Base-by-base conservation (phyloP, 2,329 filamentous ascomycete species). In the Neonectria faginata region DNA sequence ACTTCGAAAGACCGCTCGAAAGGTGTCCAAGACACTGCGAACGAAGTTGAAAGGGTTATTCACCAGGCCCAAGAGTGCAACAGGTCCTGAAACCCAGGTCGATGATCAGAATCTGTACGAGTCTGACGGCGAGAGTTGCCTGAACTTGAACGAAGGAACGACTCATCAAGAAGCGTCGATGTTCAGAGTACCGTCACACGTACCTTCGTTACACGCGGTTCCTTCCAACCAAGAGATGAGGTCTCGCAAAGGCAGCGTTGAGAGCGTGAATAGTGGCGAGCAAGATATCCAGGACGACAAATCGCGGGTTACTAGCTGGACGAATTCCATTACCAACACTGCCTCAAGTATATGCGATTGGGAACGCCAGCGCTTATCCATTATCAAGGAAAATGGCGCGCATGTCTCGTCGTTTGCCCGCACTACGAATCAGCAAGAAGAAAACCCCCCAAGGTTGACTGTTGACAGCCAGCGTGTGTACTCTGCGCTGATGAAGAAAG, bases 271-370 rank as follows among this genome's bases (percentile, higher is more conserved):
- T 22, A 83, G 79, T 57, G 80, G 81, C 6, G 76, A 76, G 39
- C 77, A 75, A 44, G 78, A 77, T 55, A 72, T 71, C 1, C 80
- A 77, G 14, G 84, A 86, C 42, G 84, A 88, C 20, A 86, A 81
- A 67, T 91, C 89, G n/a, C 81, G 90, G 22, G 87, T 92, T 55
- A 92, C 90, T 2, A 93, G 91, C 75, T 93, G 91, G 91, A 86
- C 86, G 5, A 87, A 88, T 65, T 91, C 90, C 0, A 87, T 86
- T 1, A 82, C 83, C 2, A 84, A 84, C 61, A 88, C 86, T 3
- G 84, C 86, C 3, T 77, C 83, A 6, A 87, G 78, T 75, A 63
- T 83, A 48, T 78, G 63, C 18, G 83, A 86, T 64, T 78, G 84
- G 81, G 81, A 87, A 64, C 76, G 80, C 18, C 85, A 90, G 70